These are phyloP conservation scores for Fusarium praegraminearum DNA, from an alignment of 2,329 filamentous ascomycete genomes.

Conservation along the genomic window DNA sequence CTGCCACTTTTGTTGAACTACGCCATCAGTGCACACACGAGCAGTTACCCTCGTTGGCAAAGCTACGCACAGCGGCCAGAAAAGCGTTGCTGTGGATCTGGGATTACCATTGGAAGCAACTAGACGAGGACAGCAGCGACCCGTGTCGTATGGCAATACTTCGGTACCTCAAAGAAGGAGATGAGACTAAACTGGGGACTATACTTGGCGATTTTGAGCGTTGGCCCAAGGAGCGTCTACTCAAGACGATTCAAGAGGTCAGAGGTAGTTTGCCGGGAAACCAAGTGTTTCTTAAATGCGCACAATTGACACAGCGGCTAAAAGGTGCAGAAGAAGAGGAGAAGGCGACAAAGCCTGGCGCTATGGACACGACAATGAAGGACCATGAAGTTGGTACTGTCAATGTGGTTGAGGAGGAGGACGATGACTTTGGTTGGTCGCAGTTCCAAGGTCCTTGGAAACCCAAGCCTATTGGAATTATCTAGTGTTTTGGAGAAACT, in stretches of 20 bases:
- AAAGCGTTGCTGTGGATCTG: slow-evolving; percentile 87
- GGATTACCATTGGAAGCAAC: slow-evolving; percentile 83
- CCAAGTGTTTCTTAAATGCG: slow-evolving; percentile 57
- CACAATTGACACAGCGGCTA: slow-evolving; percentile 59
- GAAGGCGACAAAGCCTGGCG: slow-evolving; percentile 22
- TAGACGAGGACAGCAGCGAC: slow-evolving; percentile 51
- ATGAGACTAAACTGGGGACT: slow-evolving; percentile 44
- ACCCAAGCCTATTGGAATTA: slow-evolving; percentile 68
- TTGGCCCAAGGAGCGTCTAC: slow-evolving; percentile 54
- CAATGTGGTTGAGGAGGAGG: slow-evolving; percentile 43
- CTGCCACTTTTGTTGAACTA: slow-evolving; percentile 86
- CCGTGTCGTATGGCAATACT: slow-evolving; percentile 55
- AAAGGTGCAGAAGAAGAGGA: slow-evolving; percentile 20
- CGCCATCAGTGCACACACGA: slow-evolving; percentile 93
- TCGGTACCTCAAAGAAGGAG: slow-evolving; percentile 54
- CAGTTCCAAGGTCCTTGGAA: slow-evolving; percentile 66
- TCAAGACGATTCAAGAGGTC: slow-evolving; percentile 56
- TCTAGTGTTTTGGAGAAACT: slow-evolving; percentile 49
- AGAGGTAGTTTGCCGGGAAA: slow-evolving; percentile 57
- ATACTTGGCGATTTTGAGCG: slow-evolving; percentile 49
- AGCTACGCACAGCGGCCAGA: slow-evolving; percentile 75
- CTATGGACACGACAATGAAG: slow-evolving; percentile 22
- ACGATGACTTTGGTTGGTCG: slow-evolving; percentile 57
- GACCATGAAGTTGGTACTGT: slow-evolving; percentile 34
- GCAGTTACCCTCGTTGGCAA: slow-evolving; percentile 80